Base-by-base conservation (phyloP, 306 rosid species). In the Bauhinia variegata region DNA sequence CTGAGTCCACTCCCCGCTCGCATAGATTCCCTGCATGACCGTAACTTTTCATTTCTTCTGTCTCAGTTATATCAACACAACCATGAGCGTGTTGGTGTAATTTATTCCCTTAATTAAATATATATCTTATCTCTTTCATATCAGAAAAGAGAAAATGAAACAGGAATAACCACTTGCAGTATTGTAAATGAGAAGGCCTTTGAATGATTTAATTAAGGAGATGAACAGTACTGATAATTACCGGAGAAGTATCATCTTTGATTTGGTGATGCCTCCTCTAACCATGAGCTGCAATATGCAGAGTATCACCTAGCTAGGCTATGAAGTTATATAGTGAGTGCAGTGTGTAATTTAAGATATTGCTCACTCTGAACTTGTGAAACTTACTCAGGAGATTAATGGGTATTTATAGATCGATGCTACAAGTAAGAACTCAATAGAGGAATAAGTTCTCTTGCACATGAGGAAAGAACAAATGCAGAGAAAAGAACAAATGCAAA, bases 231-330 rank as follows among this genome's bases (percentile, higher is more conserved):
- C n/a, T 28, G 60, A 44, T 18, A 36, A 68, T 42, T 77, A 83
- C 88, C 85, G 46, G 30, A 80, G 65, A 41, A 74, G 74, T 16
- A 70, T 7, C 28, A 47, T 15, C 52, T 63, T 70, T 41, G 85
- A 38, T 61, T 57, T 80, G 28, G 78, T 56, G 68, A 65, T 34
- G 63, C 62, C 68, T 8, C 74, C 63, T 41, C 79, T 58, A 3
- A 39, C 72, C 78, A 79, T 68, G 32, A 50, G 47, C 65, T 63
- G 67, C 39, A 62, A 10, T 39, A 61, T 18, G 50, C 31, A 16
- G 73, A 74, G 28, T 23, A 58, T 30, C 38, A 74, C 2, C 7
- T 36, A 44, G 28, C 28, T 1, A 23, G 28, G 28, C 28, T 23
- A 53, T 47, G 3, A 36, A 13, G 30, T 8, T 8, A 51, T 8